These are phyloP conservation scores for Citrullus colocynthis DNA, from an alignment of 306 rosid genomes.

Conservation along the genomic window DNA sequence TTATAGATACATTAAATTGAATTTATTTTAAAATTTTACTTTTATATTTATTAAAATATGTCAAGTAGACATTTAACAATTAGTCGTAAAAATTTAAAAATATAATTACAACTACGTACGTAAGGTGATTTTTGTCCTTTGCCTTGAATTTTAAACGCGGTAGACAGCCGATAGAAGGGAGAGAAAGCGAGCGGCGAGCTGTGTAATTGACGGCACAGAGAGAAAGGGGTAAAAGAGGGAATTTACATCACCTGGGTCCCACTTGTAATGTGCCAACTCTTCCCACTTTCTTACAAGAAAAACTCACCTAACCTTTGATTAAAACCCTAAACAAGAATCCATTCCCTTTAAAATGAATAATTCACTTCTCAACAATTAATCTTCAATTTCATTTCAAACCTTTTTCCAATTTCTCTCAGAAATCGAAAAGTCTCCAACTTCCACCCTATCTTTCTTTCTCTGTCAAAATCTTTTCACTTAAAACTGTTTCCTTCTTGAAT, in stretches of 20 bases:
- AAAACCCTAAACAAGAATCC: background rate
- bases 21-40: no score
- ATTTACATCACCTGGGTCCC: background rate
- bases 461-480: background rate
- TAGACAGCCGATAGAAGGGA: background rate
- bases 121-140: no score
- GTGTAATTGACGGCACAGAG: background rate
- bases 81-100: no score
- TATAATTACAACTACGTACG: no score
- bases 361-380: background rate
- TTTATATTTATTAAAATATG: no score
- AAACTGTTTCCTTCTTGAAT: background rate
- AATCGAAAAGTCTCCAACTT: background rate
- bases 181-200: background rate
- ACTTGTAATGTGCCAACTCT: background rate
- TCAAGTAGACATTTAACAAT: no score
- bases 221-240: slow-evolving; percentile 31
- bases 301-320: background rate
- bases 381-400: background rate
- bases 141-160: no score
- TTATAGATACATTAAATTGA: no score
- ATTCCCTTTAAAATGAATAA: background rate
- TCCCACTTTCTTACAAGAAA: background rate
- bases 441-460: background rate
- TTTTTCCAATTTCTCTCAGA: background rate